Evolutionary conservation across 2,329 filamentous ascomycete species (phyloP), one percentile per base, ranked within the genome.

Genomic region (Torrubiellomyces zombiae): DNA sequence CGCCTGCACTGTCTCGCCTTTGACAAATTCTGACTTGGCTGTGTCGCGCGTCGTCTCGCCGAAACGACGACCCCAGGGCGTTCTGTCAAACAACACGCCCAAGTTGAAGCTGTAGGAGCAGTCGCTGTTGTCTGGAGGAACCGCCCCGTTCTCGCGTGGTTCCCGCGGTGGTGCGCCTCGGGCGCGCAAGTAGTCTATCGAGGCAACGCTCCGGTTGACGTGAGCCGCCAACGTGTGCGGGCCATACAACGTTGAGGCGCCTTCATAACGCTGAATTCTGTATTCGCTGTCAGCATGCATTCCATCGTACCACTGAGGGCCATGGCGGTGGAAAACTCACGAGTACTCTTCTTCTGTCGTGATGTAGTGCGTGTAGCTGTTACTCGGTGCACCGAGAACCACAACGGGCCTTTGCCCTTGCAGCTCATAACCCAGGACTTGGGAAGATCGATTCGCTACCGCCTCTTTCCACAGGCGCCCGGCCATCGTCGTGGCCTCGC

Each of bases 401-500:
- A 91, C 80, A 9, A 76, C 47, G 0, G 77, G 76, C 22, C 72
- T 59, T 6, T 42, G 38, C 5, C 35, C 39, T 9, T 42, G 41
- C 4, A 53, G 39, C 3, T 52, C 51, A 4, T 61, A 47, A 3
- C 55, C 38, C 7, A 64, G 51, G 1, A 56, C 39, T 8, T 37
- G 30, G 1, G 45, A 38, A 5, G 63, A 64, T 20, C 67, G 60
- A 2, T 51, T 48, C 12, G 60, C 55, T 26, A 89, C 59, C 2
- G 79, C 75, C 31, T 67, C 59, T 38, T 76, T 77, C 85, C 85
- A 94, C 17, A 85, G 69, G 8, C 85, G 69, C 2, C 85, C 85
- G 1, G 80, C 67, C 85, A 93, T 94, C 7, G 85, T 93, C 0
- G 80, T 89, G 1, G 79, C 81, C 51, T 94, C 85, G 22, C 81